A percentile compares a stretch with the other conserved stretches of the same genome.
phyloP scores from a whole-genome alignment of 257 asterid species.

The Capsicum baccatum region DNA sequence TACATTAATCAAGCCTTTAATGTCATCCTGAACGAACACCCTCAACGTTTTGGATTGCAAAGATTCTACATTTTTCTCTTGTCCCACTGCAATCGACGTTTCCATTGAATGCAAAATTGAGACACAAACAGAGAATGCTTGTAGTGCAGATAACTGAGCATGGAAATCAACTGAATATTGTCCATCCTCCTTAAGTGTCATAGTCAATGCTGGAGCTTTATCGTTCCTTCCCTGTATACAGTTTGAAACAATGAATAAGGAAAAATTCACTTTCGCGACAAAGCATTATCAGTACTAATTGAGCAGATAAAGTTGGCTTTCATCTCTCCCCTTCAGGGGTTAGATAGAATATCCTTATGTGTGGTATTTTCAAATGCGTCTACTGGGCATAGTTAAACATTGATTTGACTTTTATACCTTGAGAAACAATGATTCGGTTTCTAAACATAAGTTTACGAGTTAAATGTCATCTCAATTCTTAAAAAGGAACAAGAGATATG shows the following conservation, averaged over 20 bases:
- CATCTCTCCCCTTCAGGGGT: background rate
- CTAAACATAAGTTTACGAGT: background rate
- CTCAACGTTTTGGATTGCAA: constrained; percentile 59
- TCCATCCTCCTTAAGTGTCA: constrained; percentile 64
- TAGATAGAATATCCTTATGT: background rate
- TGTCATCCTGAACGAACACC: constrained; percentile 64
- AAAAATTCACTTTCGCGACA: background rate
- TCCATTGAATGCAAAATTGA: constrained; percentile 72
- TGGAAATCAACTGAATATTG: constrained; percentile 83
- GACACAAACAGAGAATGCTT: constrained; percentile 85
- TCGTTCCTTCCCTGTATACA: constrained; percentile 74
- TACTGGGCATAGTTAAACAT: background rate
- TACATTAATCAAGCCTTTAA: constrained; percentile 51
- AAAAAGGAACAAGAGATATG: background rate
- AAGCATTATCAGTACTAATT: constrained; percentile 1
- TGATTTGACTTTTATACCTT: constrained; percentile 3
- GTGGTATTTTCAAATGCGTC: background rate
- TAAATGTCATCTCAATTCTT: background rate
- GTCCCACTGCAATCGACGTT: constrained; percentile 53
- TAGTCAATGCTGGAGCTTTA: constrained; percentile 56
- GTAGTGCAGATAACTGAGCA: constrained; percentile 78
- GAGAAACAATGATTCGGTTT: background rate
- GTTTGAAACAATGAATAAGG: background rate
- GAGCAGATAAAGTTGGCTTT: background rate
- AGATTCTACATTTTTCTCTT: constrained; percentile 49